Base-by-base conservation (phyloP, 1,139 yeast genomes). In the Hansenula lynferdii region DNA sequence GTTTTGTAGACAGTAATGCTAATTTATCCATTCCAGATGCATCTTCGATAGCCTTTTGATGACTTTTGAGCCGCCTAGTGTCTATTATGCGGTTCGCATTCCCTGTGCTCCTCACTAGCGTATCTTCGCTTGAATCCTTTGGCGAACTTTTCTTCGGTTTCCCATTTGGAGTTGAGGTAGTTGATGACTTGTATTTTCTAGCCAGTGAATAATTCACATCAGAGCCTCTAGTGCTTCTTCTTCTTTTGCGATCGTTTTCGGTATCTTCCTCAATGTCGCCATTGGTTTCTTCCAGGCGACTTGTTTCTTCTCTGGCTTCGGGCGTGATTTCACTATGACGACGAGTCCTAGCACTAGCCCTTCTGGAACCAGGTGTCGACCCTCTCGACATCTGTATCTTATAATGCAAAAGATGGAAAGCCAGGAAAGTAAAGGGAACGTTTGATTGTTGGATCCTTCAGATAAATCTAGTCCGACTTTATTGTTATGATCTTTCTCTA, bases 1-100 rank as follows among this genome's bases (percentile, higher is more conserved):
- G 63, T 17, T 58, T 44, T 20, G 56, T 49, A 35, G 57, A 44
- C 37, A 65, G 26, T 21, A 58, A 56, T 4, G 62, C 63, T 38
- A 64, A 40, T 23, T 47, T 48, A 9, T 54, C 55, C 20, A 47
- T 32, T 8, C 21, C 35, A 2, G 46, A 26, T n/a, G 39, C 21
- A 12, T 39, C n/a, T 23, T 34, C 32, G 8, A 28, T 23, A 5
- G 18, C 15, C 4, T 22, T 19, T 21, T 17, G 28, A 32, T 32
- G 25, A 2, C 31, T 21, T 5, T 23, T n/a, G 4, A 38, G n/a
- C 8, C n/a, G 21, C 23, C 35, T 35, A 18, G 37, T 17, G 17
- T 42, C 45, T 15, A 36, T 43, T 2, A 26, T 24, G n/a, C 31
- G 37, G 2, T 6, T n/a, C 6, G 27, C 26, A 19, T 28, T 18